Evolutionary conservation across 2,329 filamentous ascomycete genomes (phyloP).

Genomic region (Fusarium sp.): DNA sequence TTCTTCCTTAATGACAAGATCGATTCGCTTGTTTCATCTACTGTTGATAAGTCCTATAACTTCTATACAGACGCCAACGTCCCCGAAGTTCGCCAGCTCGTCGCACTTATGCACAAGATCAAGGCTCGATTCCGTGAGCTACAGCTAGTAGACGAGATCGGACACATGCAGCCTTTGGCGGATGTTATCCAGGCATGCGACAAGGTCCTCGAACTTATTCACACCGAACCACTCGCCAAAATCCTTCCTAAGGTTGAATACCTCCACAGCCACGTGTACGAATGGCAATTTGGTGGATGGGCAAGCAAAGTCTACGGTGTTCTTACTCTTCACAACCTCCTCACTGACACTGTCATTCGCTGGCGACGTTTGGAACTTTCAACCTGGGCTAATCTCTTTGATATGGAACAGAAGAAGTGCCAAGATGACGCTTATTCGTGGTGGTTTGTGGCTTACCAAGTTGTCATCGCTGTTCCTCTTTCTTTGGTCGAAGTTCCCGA

Average conservation of each 20-base stretch:
- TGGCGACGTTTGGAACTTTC: slow-evolving; percentile 94
- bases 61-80: slow-evolving; percentile 91
- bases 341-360: slow-evolving; percentile 85
- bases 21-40: slow-evolving; percentile 57
- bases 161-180: slow-evolving; percentile 80
- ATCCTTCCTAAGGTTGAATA: slow-evolving; percentile 90
- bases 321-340: slow-evolving; percentile 77
- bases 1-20: slow-evolving; percentile 76
- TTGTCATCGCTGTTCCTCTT: slow-evolving; percentile 82
- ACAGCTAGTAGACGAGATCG: slow-evolving; percentile 75
- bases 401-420: slow-evolving; percentile 84
- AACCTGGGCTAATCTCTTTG: slow-evolving; percentile 91
- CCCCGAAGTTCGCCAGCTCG: slow-evolving; percentile 80
- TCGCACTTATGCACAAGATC: slow-evolving; percentile 77
- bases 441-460: slow-evolving; percentile 98
- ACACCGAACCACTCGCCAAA: slow-evolving; percentile 88
- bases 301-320: slow-evolving; percentile 85
- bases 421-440: slow-evolving; percentile 85
- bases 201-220: slow-evolving; percentile 80
- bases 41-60: slow-evolving; percentile 73
- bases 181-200: slow-evolving; percentile 85
- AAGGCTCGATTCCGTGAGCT: slow-evolving; percentile 82
- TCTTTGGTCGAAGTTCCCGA: slow-evolving; percentile 72
- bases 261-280: slow-evolving; percentile 86
- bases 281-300: slow-evolving; percentile 92